Evolutionary conservation across 768 basidiomycete genomes (phyloP), one percentile per base, ranked within the genome.

Genomic region (Clitopilus passeckerianus): DNA sequence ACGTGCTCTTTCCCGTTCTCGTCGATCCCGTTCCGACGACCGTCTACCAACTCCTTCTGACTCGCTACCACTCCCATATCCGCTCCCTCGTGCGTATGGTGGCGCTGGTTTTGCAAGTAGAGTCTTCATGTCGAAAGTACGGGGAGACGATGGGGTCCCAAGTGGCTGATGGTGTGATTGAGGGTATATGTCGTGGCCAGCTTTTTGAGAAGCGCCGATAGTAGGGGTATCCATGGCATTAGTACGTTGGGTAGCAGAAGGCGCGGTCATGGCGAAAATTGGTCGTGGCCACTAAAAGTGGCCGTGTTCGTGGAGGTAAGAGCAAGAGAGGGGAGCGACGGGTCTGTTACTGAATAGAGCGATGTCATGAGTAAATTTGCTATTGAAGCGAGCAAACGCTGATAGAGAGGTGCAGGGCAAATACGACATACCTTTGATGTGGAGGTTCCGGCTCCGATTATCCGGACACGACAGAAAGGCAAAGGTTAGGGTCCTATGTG

Each of bases 71-170:
- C 65, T 63, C 10, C 62, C 66, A 18, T 58, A 34, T 1, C 34
- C 54, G 30, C 30, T 16, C 30, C 33, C 34, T 30, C 58, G 60
- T 24, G 59, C 57, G 24, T 58, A 65, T 5, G 63, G 65, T 9
- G 60, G 67, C 2, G 67, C 67, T 12, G 67, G 67, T 33, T 65
- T 68, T 4, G 67, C 60, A 6, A 68, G 64, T 5, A 68, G 61
- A 10, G 65, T 64, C n/a, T 65, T 66, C 64, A 68, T 61, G 18
- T 66, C 59, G 6, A 55, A 30, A n/a, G 54, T 30, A 1, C 44
- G 59, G n/a, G 60, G 43, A 30, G 62, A 24, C 1, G 50, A 24
- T 18, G 63, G 50, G 2, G 61, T 18, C 41, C 54, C 22, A 14
- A 58, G 22, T 23, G 6, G 37, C 4, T 55, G 54, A 34, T 55